Evolutionary conservation across 352 stramenopile genomes (phyloP), one percentile per base, ranked within the genome.

Genomic region (Phytophthora cactorum): DNA sequence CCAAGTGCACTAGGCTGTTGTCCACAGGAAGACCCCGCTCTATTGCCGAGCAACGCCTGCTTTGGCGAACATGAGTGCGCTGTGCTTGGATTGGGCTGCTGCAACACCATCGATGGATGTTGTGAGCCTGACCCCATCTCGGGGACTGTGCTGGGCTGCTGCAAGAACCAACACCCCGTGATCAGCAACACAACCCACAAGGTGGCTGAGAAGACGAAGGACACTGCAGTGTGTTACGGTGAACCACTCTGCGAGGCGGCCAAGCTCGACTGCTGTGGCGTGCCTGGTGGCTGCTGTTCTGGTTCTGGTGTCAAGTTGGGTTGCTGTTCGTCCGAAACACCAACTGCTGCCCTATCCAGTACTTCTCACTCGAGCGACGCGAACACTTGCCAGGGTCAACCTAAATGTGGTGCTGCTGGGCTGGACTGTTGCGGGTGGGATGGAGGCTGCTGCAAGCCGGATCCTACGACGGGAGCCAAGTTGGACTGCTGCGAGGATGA

Each of bases 81-180:
- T 17, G 61, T 82, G 36, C 62, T 86, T 1, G 83, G 78, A 27
- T 54, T 93, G 3, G 74, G 75, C 31, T 93, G 85, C 67, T 93
- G 85, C 60, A 89, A 86, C 63, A 84, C 66, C 14, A 78, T 85
- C n/a, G 79, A 91, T 46, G 85, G 85, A 22, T 93, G 85, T 70
- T 93, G 84, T 51, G 68, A 82, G 31, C 79, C 80, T 6, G 69
- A 90, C 52, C 77, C 80, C 3, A 47, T 82, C 29, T 84, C 70
- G 0, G 79, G 78, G 5, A 44, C 27, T 2, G 78, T 90, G 47
- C 67, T 91, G 28, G 79, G 78, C 25, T 93, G 84, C 69, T 93
- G 84, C 68, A 88, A 86, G 72, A 76, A 89, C 43, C 77, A 85
- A 54, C 69, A 84, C 34, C 74, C 75, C 2, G 61, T 59, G 12